These are phyloP conservation scores for Gnaphalium uliginosum DNA, from an alignment of 129 eudicot genomes.

Conservation along the genomic window DNA sequence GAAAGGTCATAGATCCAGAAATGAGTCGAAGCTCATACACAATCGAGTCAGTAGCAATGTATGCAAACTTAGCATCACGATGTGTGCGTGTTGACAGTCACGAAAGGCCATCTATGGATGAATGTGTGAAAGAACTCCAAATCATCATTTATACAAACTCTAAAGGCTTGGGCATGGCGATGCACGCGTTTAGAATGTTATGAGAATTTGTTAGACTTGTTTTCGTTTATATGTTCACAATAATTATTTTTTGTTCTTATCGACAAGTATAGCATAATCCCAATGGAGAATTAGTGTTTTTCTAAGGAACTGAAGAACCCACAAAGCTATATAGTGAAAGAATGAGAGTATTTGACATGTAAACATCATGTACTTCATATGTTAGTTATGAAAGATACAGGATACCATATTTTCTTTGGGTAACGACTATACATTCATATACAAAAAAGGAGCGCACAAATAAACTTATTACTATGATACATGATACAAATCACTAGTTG, in stretches of 20 bases:
- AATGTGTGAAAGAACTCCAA: constrained; percentile 89
- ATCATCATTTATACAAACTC: constrained; percentile 64
- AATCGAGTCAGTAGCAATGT: constrained; percentile 78
- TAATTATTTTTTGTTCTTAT: constrained; percentile 20
- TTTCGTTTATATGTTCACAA: constrained; percentile 16
- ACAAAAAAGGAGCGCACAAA: constrained; percentile 1
- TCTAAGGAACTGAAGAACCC: constrained; percentile 25
- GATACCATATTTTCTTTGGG: constrained; percentile 12
- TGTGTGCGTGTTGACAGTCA: constrained; percentile 81
- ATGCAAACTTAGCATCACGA: constrained; percentile 92
- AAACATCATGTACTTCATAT: constrained; percentile 29
- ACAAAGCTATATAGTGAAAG: neutral
- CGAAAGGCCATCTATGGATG: constrained; percentile 93
- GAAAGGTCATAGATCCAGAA: constrained; percentile 87
- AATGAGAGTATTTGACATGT: neutral
- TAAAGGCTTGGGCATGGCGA: constrained; percentile 79
- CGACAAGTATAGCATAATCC: constrained; percentile 27
- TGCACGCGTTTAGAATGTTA: constrained; percentile 81
- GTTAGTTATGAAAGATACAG: constrained; percentile 25
- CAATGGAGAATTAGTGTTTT: constrained; percentile 23
- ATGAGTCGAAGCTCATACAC: constrained; percentile 85
- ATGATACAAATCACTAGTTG: too few species aligned
- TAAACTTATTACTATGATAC: constrained; percentile 21
- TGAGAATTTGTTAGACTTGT: constrained; percentile 34
- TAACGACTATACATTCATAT: constrained; percentile 29